These are phyloP conservation scores for Aspergillus asperescens DNA, from an alignment of 495 filamentous ascomycete species.

Conservation along the genomic window DNA sequence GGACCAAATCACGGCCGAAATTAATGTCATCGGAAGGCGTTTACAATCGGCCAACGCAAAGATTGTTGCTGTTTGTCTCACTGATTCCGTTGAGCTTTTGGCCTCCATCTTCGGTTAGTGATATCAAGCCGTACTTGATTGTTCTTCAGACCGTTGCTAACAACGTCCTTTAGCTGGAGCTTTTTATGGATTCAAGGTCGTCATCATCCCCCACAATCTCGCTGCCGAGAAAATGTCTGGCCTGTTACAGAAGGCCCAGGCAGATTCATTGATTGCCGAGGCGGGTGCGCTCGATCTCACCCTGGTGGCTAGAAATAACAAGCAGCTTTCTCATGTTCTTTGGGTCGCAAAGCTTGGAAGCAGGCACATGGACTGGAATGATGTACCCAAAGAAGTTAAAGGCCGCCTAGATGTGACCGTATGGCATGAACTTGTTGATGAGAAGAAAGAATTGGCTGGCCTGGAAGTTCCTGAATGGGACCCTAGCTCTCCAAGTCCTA, in stretches of 20 bases:
- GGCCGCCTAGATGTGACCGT: slow-evolving; percentile 69
- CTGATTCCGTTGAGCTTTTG: slow-evolving; percentile 87
- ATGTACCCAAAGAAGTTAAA: slow-evolving; percentile 68
- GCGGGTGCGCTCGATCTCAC: slow-evolving; percentile 86
- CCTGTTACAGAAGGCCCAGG: slow-evolving; percentile 62
- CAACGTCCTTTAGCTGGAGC: slow-evolving; percentile 50
- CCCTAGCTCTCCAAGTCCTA: slow-evolving; percentile 48
- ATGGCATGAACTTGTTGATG: slow-evolving; percentile 80
- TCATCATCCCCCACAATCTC: slow-evolving; percentile 80
- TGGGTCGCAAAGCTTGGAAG: slow-evolving; percentile 94
- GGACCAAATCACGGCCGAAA: slow-evolving; percentile 71
- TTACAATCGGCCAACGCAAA: slow-evolving; percentile 62
- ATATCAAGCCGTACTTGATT: not conserved
- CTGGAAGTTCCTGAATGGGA: slow-evolving; percentile 48
- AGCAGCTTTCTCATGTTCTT: slow-evolving; percentile 68
- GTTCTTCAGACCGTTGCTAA: slow-evolving; percentile 19
- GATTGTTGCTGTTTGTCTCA: slow-evolving; percentile 83
- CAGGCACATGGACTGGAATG: slow-evolving; percentile 86
- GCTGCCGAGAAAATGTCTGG: slow-evolving; percentile 57
- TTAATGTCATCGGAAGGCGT: slow-evolving; percentile 78
- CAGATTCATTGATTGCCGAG: slow-evolving; percentile 76
- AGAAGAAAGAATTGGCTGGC: slow-evolving; percentile 43
- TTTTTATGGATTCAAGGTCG: slow-evolving; percentile 75
- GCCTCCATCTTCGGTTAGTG: slow-evolving; percentile 59
- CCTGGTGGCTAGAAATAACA: slow-evolving; percentile 58